phyloP scores from a whole-genome alignment of 73 alveolate species.

The Paramecium biaurelia region DNA sequence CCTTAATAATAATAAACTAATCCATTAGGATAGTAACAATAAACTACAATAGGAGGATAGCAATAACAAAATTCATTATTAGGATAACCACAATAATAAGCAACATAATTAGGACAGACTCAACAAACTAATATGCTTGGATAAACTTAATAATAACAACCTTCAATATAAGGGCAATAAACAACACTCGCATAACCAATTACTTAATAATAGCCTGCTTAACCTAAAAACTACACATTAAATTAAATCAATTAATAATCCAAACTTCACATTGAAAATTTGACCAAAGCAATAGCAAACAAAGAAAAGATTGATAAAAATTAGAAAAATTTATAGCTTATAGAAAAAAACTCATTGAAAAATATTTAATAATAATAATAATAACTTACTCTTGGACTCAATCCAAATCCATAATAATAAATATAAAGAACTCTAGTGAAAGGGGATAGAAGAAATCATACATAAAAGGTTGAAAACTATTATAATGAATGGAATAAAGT shows the following conservation, averaged over 20 bases:
- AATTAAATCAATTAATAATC: neutral
- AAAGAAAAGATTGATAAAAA: constrained; percentile 2
- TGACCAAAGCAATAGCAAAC: neutral
- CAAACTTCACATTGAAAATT: neutral
- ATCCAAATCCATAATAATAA: neutral
- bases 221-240: neutral
- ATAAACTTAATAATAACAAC: neutral
- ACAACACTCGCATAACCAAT: neutral
- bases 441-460: neutral
- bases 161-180: neutral
- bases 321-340: neutral
- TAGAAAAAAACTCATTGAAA: neutral
- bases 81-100: neutral
- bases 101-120: neutral
- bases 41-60: neutral
- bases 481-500: neutral
- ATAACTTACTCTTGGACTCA: neutral
- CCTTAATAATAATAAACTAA: neutral
- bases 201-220: neutral
- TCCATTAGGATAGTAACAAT: neutral
- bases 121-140: neutral
- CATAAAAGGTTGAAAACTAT: neutral
- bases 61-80: neutral
- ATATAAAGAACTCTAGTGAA: neutral
- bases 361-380: neutral